Evolutionary conservation across 192 early-diverging fungal species (phyloP).

Genomic region (Coemansia sp.): DNA sequence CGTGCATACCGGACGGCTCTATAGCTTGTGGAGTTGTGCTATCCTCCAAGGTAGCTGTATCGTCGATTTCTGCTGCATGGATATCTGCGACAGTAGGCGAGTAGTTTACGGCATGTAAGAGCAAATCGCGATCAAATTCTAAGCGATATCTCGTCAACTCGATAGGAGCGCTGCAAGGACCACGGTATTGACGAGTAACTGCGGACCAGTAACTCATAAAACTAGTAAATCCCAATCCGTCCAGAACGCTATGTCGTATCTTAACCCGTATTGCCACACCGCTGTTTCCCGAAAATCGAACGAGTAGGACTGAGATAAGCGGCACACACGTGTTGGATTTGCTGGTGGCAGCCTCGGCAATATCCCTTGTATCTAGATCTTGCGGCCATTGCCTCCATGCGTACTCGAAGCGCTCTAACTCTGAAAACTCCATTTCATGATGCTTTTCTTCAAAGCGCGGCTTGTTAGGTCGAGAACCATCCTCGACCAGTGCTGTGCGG

Average conservation of each 20-base stretch:
- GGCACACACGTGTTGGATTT: neutral
- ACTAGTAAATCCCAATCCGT: conserved; percentile 16
- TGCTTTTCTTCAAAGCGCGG: conserved; percentile 10
- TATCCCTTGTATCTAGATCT: conserved; percentile 10
- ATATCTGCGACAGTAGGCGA: neutral
- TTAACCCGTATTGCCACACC: conserved; percentile 16
- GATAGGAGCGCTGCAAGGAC: neutral
- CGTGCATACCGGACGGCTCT: conserved; percentile 8
- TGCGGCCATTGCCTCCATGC: conserved; percentile 13
- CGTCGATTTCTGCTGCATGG: neutral
- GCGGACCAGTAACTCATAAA: conserved; percentile 17
- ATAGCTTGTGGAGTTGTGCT: neutral
- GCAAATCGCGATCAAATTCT: conserved; percentile 10
- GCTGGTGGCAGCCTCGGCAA: neutral
- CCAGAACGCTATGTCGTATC: conserved; percentile 16
- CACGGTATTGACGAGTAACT: neutral
- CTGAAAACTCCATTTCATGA: conserved; percentile 1
- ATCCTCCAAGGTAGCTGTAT: neutral
- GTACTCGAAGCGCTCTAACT: neutral
- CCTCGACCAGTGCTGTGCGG: neutral
- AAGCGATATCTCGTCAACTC: neutral
- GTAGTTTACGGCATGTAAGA: neutral
- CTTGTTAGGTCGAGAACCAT: neutral
- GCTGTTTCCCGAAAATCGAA: conserved; percentile 14
- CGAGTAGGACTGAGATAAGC: conserved; percentile 8